Conservation (phyloP, 139 green algal species). For the Zygnema circumcarinatum region DNA sequence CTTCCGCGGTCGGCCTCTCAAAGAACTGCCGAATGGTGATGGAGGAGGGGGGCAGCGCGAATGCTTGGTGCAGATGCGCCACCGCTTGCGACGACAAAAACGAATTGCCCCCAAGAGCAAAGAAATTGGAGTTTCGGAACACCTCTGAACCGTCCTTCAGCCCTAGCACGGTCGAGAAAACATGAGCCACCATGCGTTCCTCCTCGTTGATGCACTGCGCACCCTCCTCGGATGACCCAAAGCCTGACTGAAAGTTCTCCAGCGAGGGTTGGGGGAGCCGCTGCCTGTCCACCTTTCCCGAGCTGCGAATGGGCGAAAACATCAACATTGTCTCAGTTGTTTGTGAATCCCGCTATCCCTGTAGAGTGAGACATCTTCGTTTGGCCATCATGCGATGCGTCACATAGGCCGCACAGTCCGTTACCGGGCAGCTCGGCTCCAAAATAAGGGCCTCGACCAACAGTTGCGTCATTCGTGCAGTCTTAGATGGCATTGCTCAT, state of each 20-base stretch:
- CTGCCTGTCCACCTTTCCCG: slow-evolving; percentile 41
- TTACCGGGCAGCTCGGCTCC: too few relatives aligned
- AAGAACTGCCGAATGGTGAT: slow-evolving; percentile 29
- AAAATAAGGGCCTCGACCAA: too few relatives aligned
- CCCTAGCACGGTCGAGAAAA: slow-evolving; percentile 24
- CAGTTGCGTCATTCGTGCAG: too few relatives aligned
- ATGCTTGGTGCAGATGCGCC: background rate
- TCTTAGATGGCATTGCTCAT: too few relatives aligned
- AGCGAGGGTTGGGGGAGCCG: slow-evolving; percentile 12
- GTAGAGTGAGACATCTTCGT: too few relatives aligned
- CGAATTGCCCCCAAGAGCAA: slow-evolving; percentile 33
- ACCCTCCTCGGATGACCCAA: background rate
- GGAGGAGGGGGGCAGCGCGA: background rate
- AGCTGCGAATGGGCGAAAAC: background rate
- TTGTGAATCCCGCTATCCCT: too few relatives aligned
- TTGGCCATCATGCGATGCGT: too few relatives aligned
- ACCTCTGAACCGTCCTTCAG: background rate
- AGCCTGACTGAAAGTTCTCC: slow-evolving; percentile 8
- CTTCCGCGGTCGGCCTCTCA: slow-evolving; percentile 6
- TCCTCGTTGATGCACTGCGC: slow-evolving; percentile 8
- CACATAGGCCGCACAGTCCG: too few relatives aligned
- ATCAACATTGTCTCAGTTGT: too few relatives aligned
- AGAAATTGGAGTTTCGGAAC: slow-evolving; percentile 35
- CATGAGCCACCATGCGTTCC: slow-evolving; percentile 25
- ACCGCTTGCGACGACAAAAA: slow-evolving; percentile 34